phyloP scores from a whole-genome alignment of 176 grass and related monocot genomes.

The Carex parvula region DNA sequence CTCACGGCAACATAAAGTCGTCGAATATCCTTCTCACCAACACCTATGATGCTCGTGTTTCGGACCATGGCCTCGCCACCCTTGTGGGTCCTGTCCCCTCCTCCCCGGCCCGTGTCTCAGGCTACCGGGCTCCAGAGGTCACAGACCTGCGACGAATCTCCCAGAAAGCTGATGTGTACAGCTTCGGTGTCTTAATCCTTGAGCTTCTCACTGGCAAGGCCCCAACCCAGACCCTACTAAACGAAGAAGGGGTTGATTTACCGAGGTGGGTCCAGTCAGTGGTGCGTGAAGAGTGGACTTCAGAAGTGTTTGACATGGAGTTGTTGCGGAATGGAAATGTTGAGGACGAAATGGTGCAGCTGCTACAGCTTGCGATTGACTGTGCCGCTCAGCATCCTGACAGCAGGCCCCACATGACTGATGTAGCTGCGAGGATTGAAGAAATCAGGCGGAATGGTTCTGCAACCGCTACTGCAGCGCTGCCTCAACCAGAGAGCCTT shows the following conservation, averaged over 20 bases:
- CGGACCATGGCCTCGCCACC: conserved; percentile 82
- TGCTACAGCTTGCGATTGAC: conserved; percentile 95
- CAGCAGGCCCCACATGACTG: conserved; percentile 62
- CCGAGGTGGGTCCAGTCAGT: conserved; percentile 95
- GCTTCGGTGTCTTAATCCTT: conserved; percentile 59
- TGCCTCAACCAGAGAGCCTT: conserved; percentile 24
- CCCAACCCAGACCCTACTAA: conserved; percentile 82
- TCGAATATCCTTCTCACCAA: conserved; percentile 97
- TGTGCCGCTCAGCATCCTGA: conserved; percentile 89
- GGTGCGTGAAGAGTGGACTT: conserved; percentile 84
- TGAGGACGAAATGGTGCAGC: conserved; percentile 97
- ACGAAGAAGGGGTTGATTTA: conserved; percentile 88
- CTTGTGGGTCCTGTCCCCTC: conserved; percentile 56
- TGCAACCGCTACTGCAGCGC: conserved; percentile 12
- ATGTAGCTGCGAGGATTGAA: conserved; percentile 62
- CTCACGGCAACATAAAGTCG: conserved; percentile 98
- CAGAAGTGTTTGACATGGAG: conserved; percentile 96
- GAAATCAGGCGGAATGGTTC: conserved; percentile 52
- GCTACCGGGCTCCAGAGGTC: conserved; percentile 92
- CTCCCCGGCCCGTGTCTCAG: conserved; percentile 53
- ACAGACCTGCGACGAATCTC: conserved; percentile 74
- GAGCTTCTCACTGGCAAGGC: conserved; percentile 96
- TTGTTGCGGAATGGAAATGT: conserved; percentile 78
- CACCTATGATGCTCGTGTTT: conserved; percentile 72
- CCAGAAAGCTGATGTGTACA: conserved; percentile 53